These are phyloP conservation scores for Colletotrichum simmondsii DNA, from an alignment of 2,329 filamentous ascomycete genomes.

Conservation along the genomic window DNA sequence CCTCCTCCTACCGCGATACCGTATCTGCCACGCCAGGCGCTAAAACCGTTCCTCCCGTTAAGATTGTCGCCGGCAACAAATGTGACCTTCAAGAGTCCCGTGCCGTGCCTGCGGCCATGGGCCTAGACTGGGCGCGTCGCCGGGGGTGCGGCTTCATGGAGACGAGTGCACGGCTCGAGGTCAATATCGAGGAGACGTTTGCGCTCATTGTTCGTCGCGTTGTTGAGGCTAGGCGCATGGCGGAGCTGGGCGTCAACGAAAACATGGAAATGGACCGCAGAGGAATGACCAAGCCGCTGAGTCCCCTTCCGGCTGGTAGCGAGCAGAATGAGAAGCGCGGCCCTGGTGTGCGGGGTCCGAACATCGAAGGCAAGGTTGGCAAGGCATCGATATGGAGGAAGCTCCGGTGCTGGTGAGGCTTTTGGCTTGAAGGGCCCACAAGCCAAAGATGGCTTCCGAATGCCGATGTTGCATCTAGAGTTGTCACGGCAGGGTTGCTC, in stretches of 20 bases:
- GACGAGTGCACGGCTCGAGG: constrained; percentile 84
- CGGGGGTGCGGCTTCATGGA: constrained; percentile 89
- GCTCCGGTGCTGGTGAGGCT: constrained; percentile 64
- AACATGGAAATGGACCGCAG: constrained; percentile 57
- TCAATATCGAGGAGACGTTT: constrained; percentile 92
- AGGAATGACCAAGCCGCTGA: constrained; percentile 68
- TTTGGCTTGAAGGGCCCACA: neutral
- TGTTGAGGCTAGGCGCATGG: constrained; percentile 64
- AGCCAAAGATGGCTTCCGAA: too few relatives aligned
- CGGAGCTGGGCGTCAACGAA: constrained; percentile 58
- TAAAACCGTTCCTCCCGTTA: constrained; percentile 75
- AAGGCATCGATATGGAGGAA: constrained; percentile 65
- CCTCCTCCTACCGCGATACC: constrained; percentile 41
- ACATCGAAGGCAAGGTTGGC: constrained; percentile 54
- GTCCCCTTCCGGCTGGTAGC: constrained; percentile 56
- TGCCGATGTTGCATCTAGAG: neutral
- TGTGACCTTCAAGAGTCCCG: constrained; percentile 80
- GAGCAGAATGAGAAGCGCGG: constrained; percentile 56
- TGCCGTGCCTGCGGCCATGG: constrained; percentile 75
- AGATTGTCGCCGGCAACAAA: constrained; percentile 89
- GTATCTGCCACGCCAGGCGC: constrained; percentile 48
- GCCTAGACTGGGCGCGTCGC: constrained; percentile 80
- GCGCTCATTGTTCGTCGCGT: constrained; percentile 74
- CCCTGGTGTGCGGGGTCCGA: constrained; percentile 56
- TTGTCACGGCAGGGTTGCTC: neutral